These are phyloP conservation scores for Mercurialis annua DNA, from an alignment of 345 rosid species.

Conservation along the genomic window DNA sequence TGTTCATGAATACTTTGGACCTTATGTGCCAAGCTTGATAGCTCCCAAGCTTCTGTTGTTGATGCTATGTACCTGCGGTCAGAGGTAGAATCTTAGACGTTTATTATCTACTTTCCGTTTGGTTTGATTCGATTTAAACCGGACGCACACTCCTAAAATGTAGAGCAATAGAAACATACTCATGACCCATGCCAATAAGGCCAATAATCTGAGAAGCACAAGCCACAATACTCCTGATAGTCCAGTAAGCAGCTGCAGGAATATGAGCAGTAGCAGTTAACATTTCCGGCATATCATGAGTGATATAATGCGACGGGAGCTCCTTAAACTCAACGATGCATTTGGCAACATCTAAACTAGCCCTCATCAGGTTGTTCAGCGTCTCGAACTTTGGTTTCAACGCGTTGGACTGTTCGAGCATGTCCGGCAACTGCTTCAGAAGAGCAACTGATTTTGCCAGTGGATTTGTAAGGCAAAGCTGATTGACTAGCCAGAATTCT, in stretches of 20 bases:
- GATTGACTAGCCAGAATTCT: slow-evolving; percentile 23
- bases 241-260: slow-evolving; percentile 54
- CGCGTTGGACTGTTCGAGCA: slow-evolving; percentile 17
- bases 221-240: slow-evolving; percentile 45
- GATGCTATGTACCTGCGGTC: slow-evolving; percentile 34
- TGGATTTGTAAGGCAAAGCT: slow-evolving; percentile 23
- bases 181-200: slow-evolving; percentile 41
- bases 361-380: slow-evolving; percentile 36
- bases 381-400: slow-evolving; percentile 37
- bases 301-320: slow-evolving; percentile 44
- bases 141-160: too few relatives aligned
- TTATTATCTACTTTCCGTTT: background rate
- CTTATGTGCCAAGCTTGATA: slow-evolving; percentile 58
- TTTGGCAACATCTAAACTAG: slow-evolving; percentile 49
- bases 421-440: slow-evolving; percentile 27
- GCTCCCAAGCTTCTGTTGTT: slow-evolving; percentile 65
- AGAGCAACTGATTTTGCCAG: slow-evolving; percentile 24
- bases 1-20: slow-evolving; percentile 43
- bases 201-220: slow-evolving; percentile 40
- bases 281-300: slow-evolving; percentile 34
- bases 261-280: slow-evolving; percentile 38
- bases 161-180: slow-evolving; percentile 24
- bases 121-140: too few relatives aligned
- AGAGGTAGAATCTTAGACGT: background rate
- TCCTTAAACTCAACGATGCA: slow-evolving; percentile 46